These are phyloP conservation scores for Chloromonas sp. DNA, from an alignment of 163 green algal species.

Conservation along the genomic window DNA sequence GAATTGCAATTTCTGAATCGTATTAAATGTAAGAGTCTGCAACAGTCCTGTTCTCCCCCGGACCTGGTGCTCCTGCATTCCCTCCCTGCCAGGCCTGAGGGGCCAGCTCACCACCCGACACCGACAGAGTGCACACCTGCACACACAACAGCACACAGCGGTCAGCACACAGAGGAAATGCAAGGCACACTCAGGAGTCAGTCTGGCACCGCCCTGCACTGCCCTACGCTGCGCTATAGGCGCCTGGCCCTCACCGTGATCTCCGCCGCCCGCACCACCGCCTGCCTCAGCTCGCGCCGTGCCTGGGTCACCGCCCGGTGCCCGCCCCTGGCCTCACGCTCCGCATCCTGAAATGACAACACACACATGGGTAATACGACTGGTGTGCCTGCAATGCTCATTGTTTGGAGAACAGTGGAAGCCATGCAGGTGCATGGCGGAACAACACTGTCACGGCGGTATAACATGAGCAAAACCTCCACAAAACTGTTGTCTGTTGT, in stretches of 20 bases:
- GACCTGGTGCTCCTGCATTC: no score
- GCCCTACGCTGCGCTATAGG: no score
- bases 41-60: no score
- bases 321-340: background rate
- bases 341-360: background rate
- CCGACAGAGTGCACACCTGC: slow-evolving; percentile 22
- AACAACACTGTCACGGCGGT: background rate
- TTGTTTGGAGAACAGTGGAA: no score
- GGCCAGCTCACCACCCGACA: slow-evolving; percentile 16
- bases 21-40: no score
- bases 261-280: slow-evolving; percentile 56
- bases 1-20: no score
- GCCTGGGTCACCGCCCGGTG: slow-evolving; percentile 21
- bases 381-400: no score
- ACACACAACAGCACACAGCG: background rate
- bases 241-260: slow-evolving; percentile 61
- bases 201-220: no score
- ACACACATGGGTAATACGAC: no score
- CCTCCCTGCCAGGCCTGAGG: background rate
- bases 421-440: background rate
- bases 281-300: slow-evolving; percentile 41
- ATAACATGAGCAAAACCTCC: background rate
- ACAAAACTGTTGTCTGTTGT: no score
- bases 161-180: no score
- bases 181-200: no score